A percentile compares a stretch with the other conserved stretches of the same genome.
phyloP scores from a whole-genome alignment of 2,329 filamentous ascomycete species.

The Dendrostoma leiphaemia region DNA sequence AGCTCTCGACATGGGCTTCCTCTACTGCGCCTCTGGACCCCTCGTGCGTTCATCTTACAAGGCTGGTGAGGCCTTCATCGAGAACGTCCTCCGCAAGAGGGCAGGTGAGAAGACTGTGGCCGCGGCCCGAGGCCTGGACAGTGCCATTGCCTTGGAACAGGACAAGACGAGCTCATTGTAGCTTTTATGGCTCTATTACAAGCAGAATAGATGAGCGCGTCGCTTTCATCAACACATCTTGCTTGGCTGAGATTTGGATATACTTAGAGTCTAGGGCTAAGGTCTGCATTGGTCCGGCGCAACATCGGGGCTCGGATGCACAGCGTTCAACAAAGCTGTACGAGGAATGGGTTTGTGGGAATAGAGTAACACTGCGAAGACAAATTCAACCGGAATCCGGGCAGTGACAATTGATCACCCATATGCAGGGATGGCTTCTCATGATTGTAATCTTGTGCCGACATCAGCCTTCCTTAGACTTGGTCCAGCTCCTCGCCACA shows the following conservation, averaged over 20 bases:
- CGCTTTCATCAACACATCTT: neutral
- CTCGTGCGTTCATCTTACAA: conserved; percentile 95
- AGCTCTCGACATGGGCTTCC: conserved; percentile 90
- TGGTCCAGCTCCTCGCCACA: neutral
- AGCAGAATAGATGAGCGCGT: too few species aligned
- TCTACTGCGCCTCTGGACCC: conserved; percentile 93
- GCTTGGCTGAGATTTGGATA: neutral
- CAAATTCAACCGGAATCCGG: too few species aligned
- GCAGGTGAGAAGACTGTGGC: conserved; percentile 41
- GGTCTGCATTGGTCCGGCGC: conserved; percentile 12
- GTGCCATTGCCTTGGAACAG: conserved; percentile 37
- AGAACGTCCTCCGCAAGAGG: conserved; percentile 92
- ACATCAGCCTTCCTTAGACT: too few species aligned
- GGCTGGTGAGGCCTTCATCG: conserved; percentile 96
- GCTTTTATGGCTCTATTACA: neutral
- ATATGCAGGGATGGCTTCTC: too few species aligned
- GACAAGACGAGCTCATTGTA: conserved; percentile 13
- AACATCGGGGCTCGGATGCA: neutral
- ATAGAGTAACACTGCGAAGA: too few species aligned
- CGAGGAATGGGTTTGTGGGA: too few species aligned
- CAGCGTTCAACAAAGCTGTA: neutral
- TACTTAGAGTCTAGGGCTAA: neutral
- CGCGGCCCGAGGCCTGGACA: conserved; percentile 31
- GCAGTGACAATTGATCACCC: too few species aligned
- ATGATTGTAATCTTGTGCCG: too few species aligned